Base-by-base conservation (phyloP, 2,329 filamentous ascomycete species). In the Aspergillus sp. region DNA sequence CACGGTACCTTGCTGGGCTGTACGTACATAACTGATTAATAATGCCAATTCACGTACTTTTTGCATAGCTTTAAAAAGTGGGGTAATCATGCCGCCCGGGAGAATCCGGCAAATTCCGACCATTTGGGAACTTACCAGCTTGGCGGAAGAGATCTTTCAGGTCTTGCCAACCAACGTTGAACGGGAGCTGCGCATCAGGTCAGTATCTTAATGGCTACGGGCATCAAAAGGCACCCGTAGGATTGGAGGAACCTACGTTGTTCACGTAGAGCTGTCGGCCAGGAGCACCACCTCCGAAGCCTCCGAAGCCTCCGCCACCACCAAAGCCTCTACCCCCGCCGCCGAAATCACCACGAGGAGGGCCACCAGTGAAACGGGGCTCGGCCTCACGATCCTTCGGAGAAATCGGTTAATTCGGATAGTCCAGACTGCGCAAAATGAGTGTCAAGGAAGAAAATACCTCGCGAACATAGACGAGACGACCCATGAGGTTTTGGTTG, bases 401-500 rank as follows among this genome's bases (percentile, higher is more conserved):
- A 30, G 12, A 29, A 48, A 42, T 56, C 26, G 48, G 35, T 51
- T 30, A 47, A 33, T 28, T 12, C 29, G 9, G 7, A 29, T 45
- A 29, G 7, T 42, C 27, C 19, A 19, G 8, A 10, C 30, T 32
- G 34, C 8, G 19, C 19, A 19, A 19, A 19, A 19, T 19, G 19
- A 2, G 19, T 19, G 19, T 19, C 19, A 19, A 19, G 19, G 4
- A 9, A 12, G 9, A 27, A 36, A 47, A 36, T 79, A 94, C 90
- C 80, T 98, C 93, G 73, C 93, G 86, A 69, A 98, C 93, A 70
- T 98, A 98, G 68, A 98, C 89, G 61, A 98, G 85, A 71, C 93
- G 85, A 50, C 93, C 93, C 91, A 97, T 97, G 52, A 98, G 78
- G 70, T 94, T 96, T 73, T 96, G 91, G 77, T 98, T 98, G 81